Conservation (phyloP, 169 alveolate genomes). For the Eimeria tenella region DNA sequence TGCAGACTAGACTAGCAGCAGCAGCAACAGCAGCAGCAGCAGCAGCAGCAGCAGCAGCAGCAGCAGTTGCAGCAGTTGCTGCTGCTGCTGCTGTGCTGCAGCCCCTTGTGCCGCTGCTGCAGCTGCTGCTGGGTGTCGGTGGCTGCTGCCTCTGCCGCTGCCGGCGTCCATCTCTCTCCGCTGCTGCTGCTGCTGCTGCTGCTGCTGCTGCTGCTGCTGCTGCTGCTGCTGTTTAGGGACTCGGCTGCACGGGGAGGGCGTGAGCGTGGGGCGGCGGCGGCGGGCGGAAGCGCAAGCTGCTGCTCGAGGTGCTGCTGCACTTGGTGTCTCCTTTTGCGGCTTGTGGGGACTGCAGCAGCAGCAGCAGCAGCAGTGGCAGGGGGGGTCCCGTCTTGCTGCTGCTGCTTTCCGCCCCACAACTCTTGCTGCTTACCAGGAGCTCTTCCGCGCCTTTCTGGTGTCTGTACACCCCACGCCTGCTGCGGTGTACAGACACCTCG, state of each 20-base stretch:
- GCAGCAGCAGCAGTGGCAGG: background rate
- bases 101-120: too few relatives aligned
- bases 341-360: background rate
- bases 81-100: too few relatives aligned
- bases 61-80: too few relatives aligned
- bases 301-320: background rate
- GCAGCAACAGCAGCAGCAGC: too few relatives aligned
- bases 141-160: background rate
- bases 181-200: slow-evolving; percentile 9
- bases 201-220: background rate
- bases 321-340: slow-evolving; percentile 15
- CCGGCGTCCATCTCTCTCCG: background rate
- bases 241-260: slow-evolving; percentile 39
- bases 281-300: background rate
- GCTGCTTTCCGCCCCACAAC: background rate
- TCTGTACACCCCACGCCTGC: too few relatives aligned
- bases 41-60: too few relatives aligned
- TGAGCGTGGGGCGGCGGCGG: background rate
- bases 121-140: too few relatives aligned
- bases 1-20: too few relatives aligned
- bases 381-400: background rate
- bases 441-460: background rate
- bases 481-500: too few relatives aligned
- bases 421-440: background rate
- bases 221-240: slow-evolving; percentile 1